These are phyloP conservation scores for Closterium sp. DNA, from an alignment of 139 green algal genomes.

Conservation along the genomic window DNA sequence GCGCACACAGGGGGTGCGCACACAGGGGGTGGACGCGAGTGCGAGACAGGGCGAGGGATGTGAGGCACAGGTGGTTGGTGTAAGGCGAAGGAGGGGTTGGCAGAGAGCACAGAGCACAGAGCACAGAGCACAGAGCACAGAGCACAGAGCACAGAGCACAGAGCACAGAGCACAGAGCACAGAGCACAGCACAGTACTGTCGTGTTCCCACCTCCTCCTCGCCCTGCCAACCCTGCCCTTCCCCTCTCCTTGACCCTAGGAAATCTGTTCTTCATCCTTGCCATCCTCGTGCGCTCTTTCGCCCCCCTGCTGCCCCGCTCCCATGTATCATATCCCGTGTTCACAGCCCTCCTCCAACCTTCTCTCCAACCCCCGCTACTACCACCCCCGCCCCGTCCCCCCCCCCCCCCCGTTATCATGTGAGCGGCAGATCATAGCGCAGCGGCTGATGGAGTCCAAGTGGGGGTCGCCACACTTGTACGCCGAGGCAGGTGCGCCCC, in stretches of 20 bases:
- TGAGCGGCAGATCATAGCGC: constrained; percentile 82
- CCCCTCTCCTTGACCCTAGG: not conserved
- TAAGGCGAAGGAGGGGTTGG: not conserved
- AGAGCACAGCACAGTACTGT: not conserved
- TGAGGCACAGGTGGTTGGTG: not conserved
- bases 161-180: not conserved
- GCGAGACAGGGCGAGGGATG: not conserved
- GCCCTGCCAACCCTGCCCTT: not conserved
- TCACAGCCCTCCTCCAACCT: not conserved
- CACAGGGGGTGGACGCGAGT: too few species aligned
- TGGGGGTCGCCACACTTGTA: constrained; percentile 87
- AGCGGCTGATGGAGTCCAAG: constrained; percentile 87
- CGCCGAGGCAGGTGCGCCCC: constrained; percentile 9
- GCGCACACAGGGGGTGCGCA: too few species aligned
- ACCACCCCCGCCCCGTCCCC: too few species aligned
- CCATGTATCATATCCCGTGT: not conserved
- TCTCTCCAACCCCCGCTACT: not conserved
- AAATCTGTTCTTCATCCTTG: not conserved
- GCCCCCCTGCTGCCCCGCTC: not conserved
- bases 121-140: too few species aligned
- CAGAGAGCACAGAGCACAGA: not conserved
- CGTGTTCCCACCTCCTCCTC: not conserved
- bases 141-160: not conserved
- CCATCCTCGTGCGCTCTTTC: not conserved
- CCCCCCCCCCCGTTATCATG: not conserved